Evolutionary conservation across 148 eudicot species (phyloP).

Genomic region (Vaccinium myrtillus): DNA sequence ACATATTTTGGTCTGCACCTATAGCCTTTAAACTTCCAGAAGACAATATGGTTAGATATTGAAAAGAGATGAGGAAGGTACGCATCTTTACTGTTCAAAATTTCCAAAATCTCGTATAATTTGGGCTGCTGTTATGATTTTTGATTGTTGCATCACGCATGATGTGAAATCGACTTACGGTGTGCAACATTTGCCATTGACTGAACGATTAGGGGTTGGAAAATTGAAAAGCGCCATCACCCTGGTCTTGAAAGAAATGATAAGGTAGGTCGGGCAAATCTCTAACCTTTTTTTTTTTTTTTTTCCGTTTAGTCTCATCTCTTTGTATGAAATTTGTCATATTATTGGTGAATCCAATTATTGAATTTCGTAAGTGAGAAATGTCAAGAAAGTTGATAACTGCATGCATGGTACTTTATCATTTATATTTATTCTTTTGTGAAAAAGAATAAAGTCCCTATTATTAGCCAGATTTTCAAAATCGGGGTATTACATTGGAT

Average conservation of each 20-base stretch:
- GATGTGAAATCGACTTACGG: neutral
- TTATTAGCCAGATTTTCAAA: neutral
- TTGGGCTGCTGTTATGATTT: neutral
- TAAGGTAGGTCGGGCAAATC: neutral
- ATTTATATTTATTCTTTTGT: neutral
- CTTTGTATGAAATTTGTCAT: neutral
- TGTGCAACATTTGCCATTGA: neutral
- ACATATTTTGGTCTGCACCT: neutral
- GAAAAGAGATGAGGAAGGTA: slow-evolving; percentile 9
- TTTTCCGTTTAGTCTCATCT: neutral
- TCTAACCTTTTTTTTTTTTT: neutral
- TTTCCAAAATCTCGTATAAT: too few species aligned
- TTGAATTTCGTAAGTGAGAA: neutral
- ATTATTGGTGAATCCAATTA: neutral
- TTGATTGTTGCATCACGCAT: neutral
- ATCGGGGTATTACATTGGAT: too few species aligned
- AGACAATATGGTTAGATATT: neutral
- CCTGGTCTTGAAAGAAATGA: neutral
- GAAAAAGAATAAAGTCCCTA: neutral
- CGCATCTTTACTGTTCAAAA: neutral
- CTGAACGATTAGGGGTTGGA: slow-evolving; percentile 3
- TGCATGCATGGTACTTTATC: neutral
- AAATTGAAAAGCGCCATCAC: neutral
- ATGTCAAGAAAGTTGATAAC: neutral
- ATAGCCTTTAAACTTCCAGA: neutral